These are phyloP conservation scores for Paraglomus occultum DNA, from an alignment of 192 early-diverging fungal species.

Conservation along the genomic window DNA sequence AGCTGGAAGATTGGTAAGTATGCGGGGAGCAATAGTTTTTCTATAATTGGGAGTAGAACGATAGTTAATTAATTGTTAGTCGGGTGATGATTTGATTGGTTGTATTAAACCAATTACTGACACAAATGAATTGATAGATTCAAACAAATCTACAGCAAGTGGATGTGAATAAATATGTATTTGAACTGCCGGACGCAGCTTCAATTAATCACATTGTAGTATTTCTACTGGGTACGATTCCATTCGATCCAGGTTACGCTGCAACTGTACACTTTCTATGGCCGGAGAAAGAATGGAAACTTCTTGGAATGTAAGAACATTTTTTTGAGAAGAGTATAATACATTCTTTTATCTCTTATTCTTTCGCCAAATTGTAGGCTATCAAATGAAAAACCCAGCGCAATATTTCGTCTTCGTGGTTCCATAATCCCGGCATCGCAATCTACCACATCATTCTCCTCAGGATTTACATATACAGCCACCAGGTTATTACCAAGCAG, in stretches of 20 bases:
- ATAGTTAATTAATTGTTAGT: neutral
- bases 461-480: conserved; percentile 14
- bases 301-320: conserved; percentile 61
- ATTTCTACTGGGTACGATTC: conserved; percentile 80
- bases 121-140: conserved; percentile 48
- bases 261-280: conserved; percentile 95
- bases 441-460: neutral
- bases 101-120: neutral
- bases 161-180: conserved; percentile 83
- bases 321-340: neutral
- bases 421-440: neutral
- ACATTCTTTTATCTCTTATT: conserved; percentile 10
- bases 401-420: conserved; percentile 67
- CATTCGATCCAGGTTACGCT: conserved; percentile 87
- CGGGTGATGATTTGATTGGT: neutral
- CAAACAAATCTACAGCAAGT: conserved; percentile 92
- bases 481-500: neutral
- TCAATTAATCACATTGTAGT: conserved; percentile 95
- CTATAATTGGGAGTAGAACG: neutral
- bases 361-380: conserved; percentile 39
- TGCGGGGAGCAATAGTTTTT: neutral
- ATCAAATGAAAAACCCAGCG: conserved; percentile 83
- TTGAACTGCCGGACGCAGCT: conserved; percentile 83
- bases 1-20: conserved; percentile 73
- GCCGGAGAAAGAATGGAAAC: conserved; percentile 68